Evolutionary conservation across 148 eudicot genomes (phyloP), one percentile per base, ranked within the genome.

Genomic region (Amaranthus palmeri): DNA sequence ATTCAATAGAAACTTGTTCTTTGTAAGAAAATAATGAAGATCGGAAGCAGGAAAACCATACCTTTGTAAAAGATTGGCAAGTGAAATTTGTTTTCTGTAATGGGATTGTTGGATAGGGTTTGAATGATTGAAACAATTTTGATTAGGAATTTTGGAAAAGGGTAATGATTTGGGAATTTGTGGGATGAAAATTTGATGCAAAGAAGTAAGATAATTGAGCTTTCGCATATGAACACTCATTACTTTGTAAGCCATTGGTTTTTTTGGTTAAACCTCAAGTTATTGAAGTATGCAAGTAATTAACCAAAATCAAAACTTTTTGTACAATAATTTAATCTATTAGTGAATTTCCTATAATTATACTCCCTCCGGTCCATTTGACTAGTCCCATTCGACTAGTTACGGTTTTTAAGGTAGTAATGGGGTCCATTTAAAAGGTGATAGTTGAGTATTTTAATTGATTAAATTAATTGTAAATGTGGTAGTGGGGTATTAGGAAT

Each of bases 1-100:
- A 7, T 74, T 64, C 60, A 79, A 65, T n/a, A 89, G 81, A 79
- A 79, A 85, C 3, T 68, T 85, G 63, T 91, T 89, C 74, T 83
- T 82, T 42, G 78, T 51, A 55, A 91, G 75, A 55, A 87, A 86
- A 65, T 57, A 62, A 43, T 66, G 80, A 36, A 91, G 83, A 4
- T 83, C 63, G 49, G 90, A 82, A 45, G 76, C 53, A 0, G 86
- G 87, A 45, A 89, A 87, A 52, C 92, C 96, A 71, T 83, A 88
- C 82, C 85, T 87, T 71, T 82, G 90, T 40, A 93, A 73, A 18
- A 90, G 78, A 72, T 76, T 83, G 36, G 84, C 81, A 47, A 81
- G 80, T 54, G 86, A 76, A 73, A 80, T 74, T n/a, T 81, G 78
- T 72, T 79, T 85, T 69, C 80, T 72, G 77, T 76, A 76, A 41